These are phyloP conservation scores for Poteriospumella lacustris DNA, from an alignment of 108 stramenopile species.

Conservation along the genomic window DNA sequence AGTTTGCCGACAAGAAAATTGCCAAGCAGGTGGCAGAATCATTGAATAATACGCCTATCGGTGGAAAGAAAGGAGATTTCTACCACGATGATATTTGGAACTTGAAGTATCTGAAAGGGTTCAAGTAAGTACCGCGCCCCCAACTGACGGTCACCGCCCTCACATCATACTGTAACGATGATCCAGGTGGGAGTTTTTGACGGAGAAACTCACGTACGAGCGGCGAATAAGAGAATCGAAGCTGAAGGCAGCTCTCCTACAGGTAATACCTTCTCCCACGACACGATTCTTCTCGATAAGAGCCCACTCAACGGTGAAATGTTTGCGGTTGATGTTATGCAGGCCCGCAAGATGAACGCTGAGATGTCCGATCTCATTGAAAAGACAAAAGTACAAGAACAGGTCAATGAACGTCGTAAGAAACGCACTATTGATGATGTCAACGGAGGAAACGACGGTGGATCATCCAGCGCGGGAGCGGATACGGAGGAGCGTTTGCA, in stretches of 20 bases:
- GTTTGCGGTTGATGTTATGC: slow-evolving; percentile 67
- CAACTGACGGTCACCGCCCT: not conserved
- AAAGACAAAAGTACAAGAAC: slow-evolving; percentile 73
- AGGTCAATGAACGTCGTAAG: no score
- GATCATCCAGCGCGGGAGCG: no score
- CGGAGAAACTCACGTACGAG: slow-evolving; percentile 95
- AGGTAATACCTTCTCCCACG: not conserved
- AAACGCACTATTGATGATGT: no score
- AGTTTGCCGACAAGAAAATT: slow-evolving; percentile 79
- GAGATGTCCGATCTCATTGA: slow-evolving; percentile 77
- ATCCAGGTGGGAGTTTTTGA: slow-evolving; percentile 74
- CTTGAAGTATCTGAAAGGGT: slow-evolving; percentile 82
- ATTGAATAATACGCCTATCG: slow-evolving; percentile 70
- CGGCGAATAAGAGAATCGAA: slow-evolving; percentile 79
- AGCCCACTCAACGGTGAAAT: not conserved
- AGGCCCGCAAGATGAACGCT: slow-evolving; percentile 79
- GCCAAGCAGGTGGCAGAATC: slow-evolving; percentile 72
- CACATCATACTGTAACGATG: not conserved
- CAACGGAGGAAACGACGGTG: no score
- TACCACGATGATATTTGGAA: slow-evolving; percentile 81
- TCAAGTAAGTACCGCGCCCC: slow-evolving; percentile 50
- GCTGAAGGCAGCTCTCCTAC: slow-evolving; percentile 47
- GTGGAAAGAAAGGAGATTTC: slow-evolving; percentile 38
- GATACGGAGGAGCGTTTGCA: slow-evolving; percentile 61
- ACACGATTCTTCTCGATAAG: not conserved